These are phyloP conservation scores for Ceriops decandra DNA, from an alignment of 345 rosid species.

Conservation along the genomic window DNA sequence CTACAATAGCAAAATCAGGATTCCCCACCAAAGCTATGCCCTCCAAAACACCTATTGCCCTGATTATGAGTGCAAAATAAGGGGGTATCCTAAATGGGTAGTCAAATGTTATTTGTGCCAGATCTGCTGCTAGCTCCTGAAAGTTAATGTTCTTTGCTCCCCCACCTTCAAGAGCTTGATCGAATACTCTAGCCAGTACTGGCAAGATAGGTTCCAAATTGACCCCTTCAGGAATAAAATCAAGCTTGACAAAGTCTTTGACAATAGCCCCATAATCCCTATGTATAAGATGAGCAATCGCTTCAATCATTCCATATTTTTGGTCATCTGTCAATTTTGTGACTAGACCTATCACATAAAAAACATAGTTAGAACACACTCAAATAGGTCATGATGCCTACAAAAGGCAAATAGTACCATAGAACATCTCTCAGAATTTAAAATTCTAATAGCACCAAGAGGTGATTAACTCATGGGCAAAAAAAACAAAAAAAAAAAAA, in stretches of 20 bases:
- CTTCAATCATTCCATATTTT: conserved; percentile 98
- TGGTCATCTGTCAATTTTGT: conserved; percentile 92
- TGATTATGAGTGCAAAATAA: conserved; percentile 88
- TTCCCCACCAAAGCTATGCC: conserved; percentile 96
- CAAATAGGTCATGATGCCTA: background rate
- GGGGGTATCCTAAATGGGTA: conserved; percentile 98
- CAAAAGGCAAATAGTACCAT: conserved; percentile 1
- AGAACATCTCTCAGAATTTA: background rate
- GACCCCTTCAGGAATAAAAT: conserved; percentile 89
- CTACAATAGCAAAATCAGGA: conserved; percentile 90
- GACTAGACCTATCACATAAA: conserved; percentile 62
- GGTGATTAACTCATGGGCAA: no score
- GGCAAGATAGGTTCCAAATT: conserved; percentile 94
- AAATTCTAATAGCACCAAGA: no score
- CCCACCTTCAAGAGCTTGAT: conserved; percentile 99
- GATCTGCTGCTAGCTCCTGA: conserved; percentile 93
- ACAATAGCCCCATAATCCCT: conserved; percentile 86
- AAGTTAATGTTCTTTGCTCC: conserved; percentile 90
- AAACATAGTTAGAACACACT: conserved; percentile 16
- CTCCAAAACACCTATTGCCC: conserved; percentile 96
- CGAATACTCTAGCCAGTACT: conserved; percentile 91
- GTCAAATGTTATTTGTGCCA: conserved; percentile 95
- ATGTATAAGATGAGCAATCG: conserved; percentile 93
- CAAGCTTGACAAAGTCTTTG: conserved; percentile 92
- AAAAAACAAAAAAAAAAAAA: no score